These are phyloP conservation scores for Phycomyces blakesleeanus DNA, from an alignment of 192 early-diverging fungal genomes.

Conservation along the genomic window DNA sequence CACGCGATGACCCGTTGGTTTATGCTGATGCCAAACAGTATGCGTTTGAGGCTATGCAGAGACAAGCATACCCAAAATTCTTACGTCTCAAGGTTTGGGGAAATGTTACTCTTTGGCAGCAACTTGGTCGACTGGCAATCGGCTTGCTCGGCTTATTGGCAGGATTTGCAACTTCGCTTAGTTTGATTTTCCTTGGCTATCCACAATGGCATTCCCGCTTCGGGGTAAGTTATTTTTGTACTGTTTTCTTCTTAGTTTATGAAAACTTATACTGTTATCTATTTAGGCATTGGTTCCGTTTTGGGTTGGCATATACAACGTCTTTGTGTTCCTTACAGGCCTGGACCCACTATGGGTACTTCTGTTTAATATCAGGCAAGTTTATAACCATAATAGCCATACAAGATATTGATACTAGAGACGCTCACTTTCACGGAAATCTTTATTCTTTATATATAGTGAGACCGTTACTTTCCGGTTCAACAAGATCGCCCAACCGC, in stretches of 20 bases:
- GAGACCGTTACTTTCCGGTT: constrained; percentile 37
- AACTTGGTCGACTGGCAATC: constrained; percentile 38
- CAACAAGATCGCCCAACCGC: constrained; percentile 32
- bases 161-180: constrained; percentile 47
- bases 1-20: constrained; percentile 44
- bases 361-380: constrained; percentile 36
- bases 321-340: constrained; percentile 34
- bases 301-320: constrained; percentile 38
- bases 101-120: constrained; percentile 49
- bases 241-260: background rate
- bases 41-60: constrained; percentile 49
- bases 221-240: constrained; percentile 48
- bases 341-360: constrained; percentile 41
- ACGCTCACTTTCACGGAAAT: no score
- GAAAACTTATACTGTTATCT: background rate
- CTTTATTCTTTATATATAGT: constrained; percentile 26
- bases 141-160: constrained; percentile 48
- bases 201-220: constrained; percentile 39
- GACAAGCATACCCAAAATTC: constrained; percentile 53
- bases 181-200: constrained; percentile 52
- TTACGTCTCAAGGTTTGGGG: constrained; percentile 50
- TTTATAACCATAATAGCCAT: no score
- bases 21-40: constrained; percentile 56
- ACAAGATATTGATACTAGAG: no score
- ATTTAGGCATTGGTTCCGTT: constrained; percentile 34